A percentile compares a stretch with the other conserved stretches of the same genome.
Evolutionary conservation across 2,329 filamentous ascomycete genomes (phyloP).

Genomic region (Nigrospora osmanthi): DNA sequence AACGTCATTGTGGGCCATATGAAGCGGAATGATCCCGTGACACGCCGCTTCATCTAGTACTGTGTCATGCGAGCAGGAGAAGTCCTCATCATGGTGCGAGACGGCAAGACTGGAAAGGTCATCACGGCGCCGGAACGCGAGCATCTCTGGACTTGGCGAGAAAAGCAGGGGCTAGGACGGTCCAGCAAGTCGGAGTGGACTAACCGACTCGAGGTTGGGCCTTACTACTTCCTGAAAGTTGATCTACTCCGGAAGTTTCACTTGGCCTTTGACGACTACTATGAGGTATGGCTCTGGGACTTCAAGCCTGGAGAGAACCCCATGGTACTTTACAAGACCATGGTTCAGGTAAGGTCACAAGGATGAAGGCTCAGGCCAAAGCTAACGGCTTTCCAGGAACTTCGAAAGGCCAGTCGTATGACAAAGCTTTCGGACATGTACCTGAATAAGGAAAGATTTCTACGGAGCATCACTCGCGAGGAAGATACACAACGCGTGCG

Average conservation of each 20-base stretch:
- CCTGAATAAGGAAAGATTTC: conserved; percentile 13
- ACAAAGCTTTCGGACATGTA: conserved; percentile 14
- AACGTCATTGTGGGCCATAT: conserved; percentile 24
- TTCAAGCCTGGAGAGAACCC: conserved; percentile 13
- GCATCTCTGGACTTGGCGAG: conserved; percentile 17
- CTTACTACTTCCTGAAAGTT: conserved; percentile 14
- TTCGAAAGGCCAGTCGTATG: conserved; percentile 18
- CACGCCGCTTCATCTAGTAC: conserved; percentile 22
- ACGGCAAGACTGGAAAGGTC: conserved; percentile 20
- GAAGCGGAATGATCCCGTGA: conserved; percentile 21
- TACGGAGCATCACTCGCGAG: neutral
- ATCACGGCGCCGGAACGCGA: conserved; percentile 14
- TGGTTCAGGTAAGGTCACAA: conserved; percentile 8
- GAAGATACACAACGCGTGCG: neutral
- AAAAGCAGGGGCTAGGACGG: conserved; percentile 13
- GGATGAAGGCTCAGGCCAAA: neutral
- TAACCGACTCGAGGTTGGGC: conserved; percentile 11
- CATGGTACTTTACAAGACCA: conserved; percentile 10
- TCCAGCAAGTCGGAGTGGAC: conserved; percentile 17
- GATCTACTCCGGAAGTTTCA: conserved; percentile 13
- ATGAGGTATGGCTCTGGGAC: conserved; percentile 22
- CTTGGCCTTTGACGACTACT: conserved; percentile 18
- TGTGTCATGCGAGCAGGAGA: conserved; percentile 18
- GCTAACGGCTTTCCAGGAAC: conserved; percentile 12
- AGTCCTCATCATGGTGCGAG: conserved; percentile 17